Evolutionary conservation across 2,329 filamentous ascomycete species (phyloP).

Genomic region (Chaetomium sp.): DNA sequence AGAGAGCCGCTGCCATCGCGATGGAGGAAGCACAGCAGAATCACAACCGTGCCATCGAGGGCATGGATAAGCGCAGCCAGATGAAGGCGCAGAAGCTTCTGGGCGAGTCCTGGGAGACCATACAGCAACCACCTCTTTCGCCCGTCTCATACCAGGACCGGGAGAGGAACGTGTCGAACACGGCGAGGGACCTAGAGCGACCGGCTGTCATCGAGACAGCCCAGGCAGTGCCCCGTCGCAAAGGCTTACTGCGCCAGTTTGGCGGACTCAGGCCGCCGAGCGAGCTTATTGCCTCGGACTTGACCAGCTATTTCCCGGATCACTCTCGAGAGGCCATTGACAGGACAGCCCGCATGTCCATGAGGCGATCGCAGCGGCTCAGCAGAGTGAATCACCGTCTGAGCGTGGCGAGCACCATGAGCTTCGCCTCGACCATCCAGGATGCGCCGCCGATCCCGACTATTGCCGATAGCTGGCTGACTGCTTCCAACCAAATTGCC

Average conservation of each 20-base stretch:
- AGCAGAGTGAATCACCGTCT: conserved; percentile 92
- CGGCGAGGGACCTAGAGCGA: conserved; percentile 60
- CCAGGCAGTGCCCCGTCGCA: conserved; percentile 49
- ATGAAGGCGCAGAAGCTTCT: conserved; percentile 86
- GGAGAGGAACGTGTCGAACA: conserved; percentile 65
- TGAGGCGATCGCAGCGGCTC: conserved; percentile 84
- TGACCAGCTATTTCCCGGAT: conserved; percentile 96
- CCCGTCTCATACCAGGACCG: conserved; percentile 73
- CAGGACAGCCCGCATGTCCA: conserved; percentile 88
- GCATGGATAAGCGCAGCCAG: conserved; percentile 74
- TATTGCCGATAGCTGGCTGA: conserved; percentile 92
- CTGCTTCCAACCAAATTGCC: conserved; percentile 56
- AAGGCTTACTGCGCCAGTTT: conserved; percentile 72
- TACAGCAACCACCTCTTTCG: conserved; percentile 82
- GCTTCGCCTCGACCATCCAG: conserved; percentile 86
- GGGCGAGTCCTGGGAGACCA: conserved; percentile 82
- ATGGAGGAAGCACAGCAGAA: conserved; percentile 80
- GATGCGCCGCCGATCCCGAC: conserved; percentile 94
- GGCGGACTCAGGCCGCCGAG: conserved; percentile 91
- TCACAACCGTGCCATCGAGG: conserved; percentile 64
- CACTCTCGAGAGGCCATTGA: conserved; percentile 94
- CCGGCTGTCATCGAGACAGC: conserved; percentile 53
- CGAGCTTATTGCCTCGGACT: conserved; percentile 93
- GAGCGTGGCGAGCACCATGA: conserved; percentile 90
- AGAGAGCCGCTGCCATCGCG: conserved; percentile 85